These are phyloP conservation scores for Chaetomium globosum DNA, from an alignment of 2,329 filamentous ascomycete species.

Conservation along the genomic window DNA sequence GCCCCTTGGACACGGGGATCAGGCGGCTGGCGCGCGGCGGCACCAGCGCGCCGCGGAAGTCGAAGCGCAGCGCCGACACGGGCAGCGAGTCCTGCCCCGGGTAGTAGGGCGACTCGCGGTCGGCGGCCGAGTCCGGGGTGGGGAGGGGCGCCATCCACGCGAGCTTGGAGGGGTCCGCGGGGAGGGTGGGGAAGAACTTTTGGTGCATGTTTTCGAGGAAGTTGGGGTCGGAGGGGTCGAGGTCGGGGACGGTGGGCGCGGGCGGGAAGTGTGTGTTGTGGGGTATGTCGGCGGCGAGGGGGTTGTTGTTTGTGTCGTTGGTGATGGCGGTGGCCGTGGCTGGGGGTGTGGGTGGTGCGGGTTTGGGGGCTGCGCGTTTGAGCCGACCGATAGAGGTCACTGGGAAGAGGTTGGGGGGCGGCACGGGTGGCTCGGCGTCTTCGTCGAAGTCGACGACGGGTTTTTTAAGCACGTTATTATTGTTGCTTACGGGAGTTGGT, in stretches of 20 bases:
- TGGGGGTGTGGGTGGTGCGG: conserved; percentile 2
- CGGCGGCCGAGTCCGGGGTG: conserved; percentile 64
- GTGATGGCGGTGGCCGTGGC: neutral
- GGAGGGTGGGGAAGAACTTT: conserved; percentile 90
- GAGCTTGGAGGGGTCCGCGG: conserved; percentile 80
- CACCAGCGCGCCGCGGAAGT: conserved; percentile 79
- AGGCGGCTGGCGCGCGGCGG: conserved; percentile 73
- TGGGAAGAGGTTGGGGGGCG: conserved; percentile 49
- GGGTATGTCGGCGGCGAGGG: conserved; percentile 41
- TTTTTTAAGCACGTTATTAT: conserved; percentile 37
- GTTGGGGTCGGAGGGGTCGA: conserved; percentile 79
- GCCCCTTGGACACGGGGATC: conserved; percentile 74
- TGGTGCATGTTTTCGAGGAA: conserved; percentile 83
- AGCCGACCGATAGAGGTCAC: conserved; percentile 18
- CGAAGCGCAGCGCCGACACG: conserved; percentile 80
- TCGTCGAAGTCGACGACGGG: conserved; percentile 47
- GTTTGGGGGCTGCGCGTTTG: conserved; percentile 7
- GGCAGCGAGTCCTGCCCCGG: conserved; percentile 72
- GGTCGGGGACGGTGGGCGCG: conserved; percentile 61
- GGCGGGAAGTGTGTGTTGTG: conserved; percentile 64
- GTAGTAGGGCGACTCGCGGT: conserved; percentile 77
- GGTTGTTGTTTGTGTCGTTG: conserved; percentile 33
- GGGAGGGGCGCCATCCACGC: conserved; percentile 85
- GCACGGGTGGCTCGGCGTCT: conserved; percentile 47
- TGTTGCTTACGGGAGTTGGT: conserved; percentile 23